These are phyloP conservation scores for Saccharomycopsis olivae DNA, from an alignment of 805 yeast genomes.

Conservation along the genomic window DNA sequence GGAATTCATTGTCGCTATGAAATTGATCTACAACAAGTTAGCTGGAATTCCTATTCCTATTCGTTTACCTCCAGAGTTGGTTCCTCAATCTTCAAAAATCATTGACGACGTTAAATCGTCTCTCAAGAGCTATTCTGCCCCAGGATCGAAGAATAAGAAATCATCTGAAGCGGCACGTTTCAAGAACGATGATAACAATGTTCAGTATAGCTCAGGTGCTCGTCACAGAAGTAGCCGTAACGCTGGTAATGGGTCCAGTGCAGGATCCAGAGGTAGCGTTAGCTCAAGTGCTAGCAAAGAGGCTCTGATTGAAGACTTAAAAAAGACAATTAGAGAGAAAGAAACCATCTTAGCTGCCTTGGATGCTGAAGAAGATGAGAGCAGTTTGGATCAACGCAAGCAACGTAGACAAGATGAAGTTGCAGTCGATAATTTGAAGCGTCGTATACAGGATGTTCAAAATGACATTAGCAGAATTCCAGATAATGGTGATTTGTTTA, in stretches of 20 bases:
- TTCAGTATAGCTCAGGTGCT: conserved; percentile 61
- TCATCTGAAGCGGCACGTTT: conserved; percentile 30
- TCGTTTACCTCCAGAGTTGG: conserved; percentile 74
- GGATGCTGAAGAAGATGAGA: conserved; percentile 47
- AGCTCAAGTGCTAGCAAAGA: conserved; percentile 13
- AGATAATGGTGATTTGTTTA: conserved; percentile 22
- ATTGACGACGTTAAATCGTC: conserved; percentile 65
- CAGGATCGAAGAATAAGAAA: not conserved
- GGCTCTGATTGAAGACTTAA: conserved; percentile 40
- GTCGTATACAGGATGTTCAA: conserved; percentile 41
- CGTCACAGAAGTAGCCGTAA: conserved; percentile 29
- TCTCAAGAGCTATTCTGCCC: conserved; percentile 22
- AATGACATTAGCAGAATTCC: conserved; percentile 23
- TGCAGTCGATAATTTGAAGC: conserved; percentile 56
- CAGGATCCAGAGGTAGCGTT: no score
- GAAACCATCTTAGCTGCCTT: conserved; percentile 58
- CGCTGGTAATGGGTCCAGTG: conserved; percentile 30
- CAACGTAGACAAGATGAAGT: conserved; percentile 29
- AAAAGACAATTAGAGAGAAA: conserved; percentile 61
- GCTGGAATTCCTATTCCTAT: conserved; percentile 83
- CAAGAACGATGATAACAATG: conserved; percentile 65
- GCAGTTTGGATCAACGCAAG: conserved; percentile 22
- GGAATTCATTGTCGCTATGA: conserved; percentile 96
- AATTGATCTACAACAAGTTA: conserved; percentile 79
- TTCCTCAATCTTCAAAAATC: conserved; percentile 77